Evolutionary conservation across 2,329 filamentous ascomycete genomes (phyloP).

Genomic region (Cladophialophora immunda): DNA sequence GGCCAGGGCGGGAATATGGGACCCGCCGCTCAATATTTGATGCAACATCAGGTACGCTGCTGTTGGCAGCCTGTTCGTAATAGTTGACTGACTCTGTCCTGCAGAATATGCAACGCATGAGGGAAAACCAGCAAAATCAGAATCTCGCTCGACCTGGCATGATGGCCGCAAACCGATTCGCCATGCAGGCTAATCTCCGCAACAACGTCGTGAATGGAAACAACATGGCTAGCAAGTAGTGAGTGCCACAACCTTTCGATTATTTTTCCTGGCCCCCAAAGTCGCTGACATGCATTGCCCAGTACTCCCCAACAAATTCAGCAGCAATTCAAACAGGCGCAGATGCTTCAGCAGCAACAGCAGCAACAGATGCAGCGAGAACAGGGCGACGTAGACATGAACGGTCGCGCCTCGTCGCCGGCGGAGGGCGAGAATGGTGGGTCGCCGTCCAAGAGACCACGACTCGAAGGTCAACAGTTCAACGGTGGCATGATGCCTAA

Average conservation of each 20-base stretch:
- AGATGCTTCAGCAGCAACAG: slow-evolving; percentile 72
- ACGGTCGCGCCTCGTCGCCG: slow-evolving; percentile 82
- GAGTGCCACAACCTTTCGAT: slow-evolving; percentile 7
- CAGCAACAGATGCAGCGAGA: slow-evolving; percentile 81
- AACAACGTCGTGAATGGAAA: slow-evolving; percentile 40
- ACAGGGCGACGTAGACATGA: slow-evolving; percentile 85
- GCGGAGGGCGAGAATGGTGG: slow-evolving; percentile 85
- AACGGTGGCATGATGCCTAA: slow-evolving; percentile 82
- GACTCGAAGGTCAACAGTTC: slow-evolving; percentile 76
- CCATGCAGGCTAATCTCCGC: slow-evolving; percentile 64
- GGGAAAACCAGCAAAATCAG: slow-evolving; percentile 79
- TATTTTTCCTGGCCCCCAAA: background rate
- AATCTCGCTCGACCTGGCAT: slow-evolving; percentile 72
- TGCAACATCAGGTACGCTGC: slow-evolving; percentile 78
- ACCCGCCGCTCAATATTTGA: slow-evolving; percentile 75
- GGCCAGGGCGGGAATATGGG: slow-evolving; percentile 32
- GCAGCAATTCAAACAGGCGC: slow-evolving; percentile 41
- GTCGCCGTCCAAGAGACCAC: slow-evolving; percentile 88
- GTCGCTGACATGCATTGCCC: slow-evolving; percentile 6
- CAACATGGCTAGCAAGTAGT: slow-evolving; percentile 39
- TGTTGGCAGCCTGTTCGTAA: slow-evolving; percentile 22
- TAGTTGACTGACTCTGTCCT: slow-evolving; percentile 31
- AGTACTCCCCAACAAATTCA: slow-evolving; percentile 41
- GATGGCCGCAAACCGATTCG: slow-evolving; percentile 64
- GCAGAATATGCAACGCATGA: slow-evolving; percentile 56